phyloP scores from a whole-genome alignment of 2,329 filamentous ascomycete species.

The Talaromyces sp. region DNA sequence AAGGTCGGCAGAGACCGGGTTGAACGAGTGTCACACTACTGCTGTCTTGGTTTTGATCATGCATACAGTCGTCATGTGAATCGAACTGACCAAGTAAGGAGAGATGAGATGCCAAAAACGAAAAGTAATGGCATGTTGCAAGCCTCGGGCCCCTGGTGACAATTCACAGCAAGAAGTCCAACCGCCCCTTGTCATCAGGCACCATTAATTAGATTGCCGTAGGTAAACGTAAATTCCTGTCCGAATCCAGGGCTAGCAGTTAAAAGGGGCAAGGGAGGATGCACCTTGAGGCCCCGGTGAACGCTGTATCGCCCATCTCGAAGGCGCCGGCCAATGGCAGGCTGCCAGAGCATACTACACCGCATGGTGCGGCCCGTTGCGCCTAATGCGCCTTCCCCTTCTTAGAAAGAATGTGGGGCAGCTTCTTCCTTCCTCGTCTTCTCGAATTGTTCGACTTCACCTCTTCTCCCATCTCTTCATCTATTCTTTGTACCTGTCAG shows the following conservation, averaged over 20 bases:
- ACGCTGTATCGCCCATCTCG: not conserved
- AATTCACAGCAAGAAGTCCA: not conserved
- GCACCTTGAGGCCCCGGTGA: not conserved
- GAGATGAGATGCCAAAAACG: not conserved
- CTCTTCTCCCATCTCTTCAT: not conserved
- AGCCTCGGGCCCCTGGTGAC: not conserved
- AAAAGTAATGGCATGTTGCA: not conserved
- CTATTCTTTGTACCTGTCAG: not conserved
- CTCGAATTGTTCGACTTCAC: not conserved
- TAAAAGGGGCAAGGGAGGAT: not conserved
- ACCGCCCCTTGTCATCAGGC: not conserved
- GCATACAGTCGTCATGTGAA: not conserved
- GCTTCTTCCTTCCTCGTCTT: not conserved
- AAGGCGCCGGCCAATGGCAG: conserved; percentile 8
- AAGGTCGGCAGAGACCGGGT: not conserved
- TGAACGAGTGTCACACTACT: not conserved
- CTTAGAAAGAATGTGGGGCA: not conserved
- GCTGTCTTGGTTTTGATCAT: not conserved
- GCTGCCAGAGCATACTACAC: conserved; percentile 11
- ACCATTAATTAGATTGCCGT: not conserved
- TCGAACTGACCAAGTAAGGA: not conserved
- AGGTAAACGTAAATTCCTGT: not conserved
- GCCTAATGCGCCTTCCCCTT: conserved; percentile 5
- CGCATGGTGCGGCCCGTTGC: conserved; percentile 13
- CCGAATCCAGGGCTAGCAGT: not conserved